Evolutionary conservation across 1,139 yeast species (phyloP).

Genomic region (Protomyces inundatus): DNA sequence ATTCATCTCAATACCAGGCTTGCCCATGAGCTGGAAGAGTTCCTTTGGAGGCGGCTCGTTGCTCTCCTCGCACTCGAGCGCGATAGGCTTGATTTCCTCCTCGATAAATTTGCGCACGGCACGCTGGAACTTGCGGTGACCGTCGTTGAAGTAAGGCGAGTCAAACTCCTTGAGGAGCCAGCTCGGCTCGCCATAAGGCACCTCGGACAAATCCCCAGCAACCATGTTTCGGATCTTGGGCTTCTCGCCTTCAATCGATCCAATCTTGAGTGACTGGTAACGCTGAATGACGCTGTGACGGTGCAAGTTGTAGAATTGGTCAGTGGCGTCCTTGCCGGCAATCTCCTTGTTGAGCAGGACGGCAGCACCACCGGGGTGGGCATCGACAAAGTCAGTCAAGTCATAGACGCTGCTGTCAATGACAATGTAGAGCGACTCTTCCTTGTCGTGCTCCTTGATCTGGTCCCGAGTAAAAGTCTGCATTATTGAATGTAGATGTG

Average conservation of each 20-base stretch:
- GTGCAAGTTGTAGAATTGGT: conserved; percentile 21
- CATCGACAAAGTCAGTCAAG: conserved; percentile 75
- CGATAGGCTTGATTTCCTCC: conserved; percentile 40
- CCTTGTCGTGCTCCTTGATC: conserved; percentile 20
- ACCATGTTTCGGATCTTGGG: conserved; percentile 6
- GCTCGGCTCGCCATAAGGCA: conserved; percentile 44
- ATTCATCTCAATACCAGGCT: conserved; percentile 39
- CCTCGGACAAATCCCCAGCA: conserved; percentile 38
- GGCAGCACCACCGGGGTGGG: conserved; percentile 99
- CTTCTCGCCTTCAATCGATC: conserved; percentile 17
- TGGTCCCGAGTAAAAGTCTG: conserved; percentile 15
- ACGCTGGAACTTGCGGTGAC: conserved; percentile 42
- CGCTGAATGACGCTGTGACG: conserved; percentile 18
- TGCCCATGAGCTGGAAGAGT: conserved; percentile 33
- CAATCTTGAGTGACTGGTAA: conserved; percentile 16
- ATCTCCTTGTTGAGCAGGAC: conserved; percentile 64
- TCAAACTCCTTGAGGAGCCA: conserved; percentile 45
- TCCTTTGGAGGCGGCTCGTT: conserved; percentile 27
- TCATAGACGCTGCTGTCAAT: conserved; percentile 57
- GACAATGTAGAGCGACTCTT: conserved; percentile 24
- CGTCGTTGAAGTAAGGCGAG: conserved; percentile 42
- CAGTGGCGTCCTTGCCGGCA: conserved; percentile 52
- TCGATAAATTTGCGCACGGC: conserved; percentile 44
- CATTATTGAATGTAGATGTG: background rate
- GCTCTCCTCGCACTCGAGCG: conserved; percentile 43